A percentile compares a stretch with the other conserved stretches of the same genome.
These are phyloP conservation scores for Cercophora sp. DNA, from an alignment of 495 filamentous ascomycete species.

Conservation along the genomic window DNA sequence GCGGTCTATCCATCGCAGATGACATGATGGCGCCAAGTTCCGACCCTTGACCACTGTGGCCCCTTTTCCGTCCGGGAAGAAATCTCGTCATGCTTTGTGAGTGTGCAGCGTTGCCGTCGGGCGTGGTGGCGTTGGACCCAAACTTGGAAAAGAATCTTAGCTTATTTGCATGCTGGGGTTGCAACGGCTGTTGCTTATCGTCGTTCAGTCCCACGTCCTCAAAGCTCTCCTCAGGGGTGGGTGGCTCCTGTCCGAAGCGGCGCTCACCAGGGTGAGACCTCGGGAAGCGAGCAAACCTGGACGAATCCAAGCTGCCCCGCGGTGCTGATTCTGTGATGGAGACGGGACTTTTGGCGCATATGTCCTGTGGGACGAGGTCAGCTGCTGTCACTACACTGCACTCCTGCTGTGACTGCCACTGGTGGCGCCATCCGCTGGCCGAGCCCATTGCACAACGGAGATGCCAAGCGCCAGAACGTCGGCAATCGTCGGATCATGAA, in stretches of 20 bases:
- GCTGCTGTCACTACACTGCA: no score
- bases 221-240: conserved; percentile 64
- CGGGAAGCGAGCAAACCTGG: conserved; percentile 53
- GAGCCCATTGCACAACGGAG: no score
- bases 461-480: no score
- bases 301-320: conserved; percentile 76
- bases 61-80: conserved; percentile 68
- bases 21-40: conserved; percentile 57
- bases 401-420: no score
- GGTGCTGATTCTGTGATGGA: conserved; percentile 54
- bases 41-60: conserved; percentile 66
- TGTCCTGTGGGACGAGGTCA: conserved; percentile 59
- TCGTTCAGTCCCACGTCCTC: conserved; percentile 90
- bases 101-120: conserved; percentile 3
- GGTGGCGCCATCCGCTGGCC: no score
- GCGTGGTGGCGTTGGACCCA: conserved; percentile 46
- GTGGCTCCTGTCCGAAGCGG: conserved; percentile 48
- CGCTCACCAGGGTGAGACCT: conserved; percentile 51
- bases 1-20: conserved; percentile 27
- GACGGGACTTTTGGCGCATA: conserved; percentile 82
- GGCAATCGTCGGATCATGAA: no score
- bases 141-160: conserved; percentile 83
- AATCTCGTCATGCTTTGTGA: conserved; percentile 53
- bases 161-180: conserved; percentile 56
- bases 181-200: conserved; percentile 48